phyloP scores from a whole-genome alignment of 2,329 filamentous ascomycete genomes.

The Calonectria pauciramosa region DNA sequence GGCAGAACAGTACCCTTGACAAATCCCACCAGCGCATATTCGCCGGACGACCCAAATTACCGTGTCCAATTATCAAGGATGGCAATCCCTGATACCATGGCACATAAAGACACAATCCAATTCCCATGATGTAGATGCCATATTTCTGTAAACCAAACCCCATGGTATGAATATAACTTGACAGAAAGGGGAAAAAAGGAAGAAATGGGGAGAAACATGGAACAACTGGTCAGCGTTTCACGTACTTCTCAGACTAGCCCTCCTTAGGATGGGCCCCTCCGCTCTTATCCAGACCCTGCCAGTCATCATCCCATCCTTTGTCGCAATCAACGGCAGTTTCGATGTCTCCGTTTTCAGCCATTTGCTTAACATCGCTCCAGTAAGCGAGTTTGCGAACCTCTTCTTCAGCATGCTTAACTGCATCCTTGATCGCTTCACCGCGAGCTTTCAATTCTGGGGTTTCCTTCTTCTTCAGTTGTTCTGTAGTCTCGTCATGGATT shows the following conservation, averaged over 20 bases:
- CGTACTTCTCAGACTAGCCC: slow-evolving; percentile 36
- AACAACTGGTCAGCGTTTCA: not conserved
- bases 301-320: slow-evolving; percentile 55
- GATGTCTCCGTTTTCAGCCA: slow-evolving; percentile 68
- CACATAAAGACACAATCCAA: not conserved
- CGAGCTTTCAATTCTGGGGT: slow-evolving; percentile 54
- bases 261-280: slow-evolving; percentile 57
- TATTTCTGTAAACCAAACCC: slow-evolving; percentile 2
- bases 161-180: slow-evolving; percentile 10
- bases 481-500: slow-evolving; percentile 61
- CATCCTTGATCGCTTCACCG: slow-evolving; percentile 78
- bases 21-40: slow-evolving; percentile 3
- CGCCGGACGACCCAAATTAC: slow-evolving; percentile 1
- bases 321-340: slow-evolving; percentile 57
- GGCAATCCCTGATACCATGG: not conserved
- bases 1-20: not conserved
- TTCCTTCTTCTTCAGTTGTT: slow-evolving; percentile 55
- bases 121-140: not conserved
- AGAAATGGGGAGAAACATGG: not conserved
- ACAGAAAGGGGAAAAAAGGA: slow-evolving; percentile 13
- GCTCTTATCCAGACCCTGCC: slow-evolving; percentile 68
- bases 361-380: slow-evolving; percentile 86
- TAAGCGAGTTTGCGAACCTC: slow-evolving; percentile 87
- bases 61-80: not conserved
- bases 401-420: slow-evolving; percentile 81